Conservation (phyloP, 208 protist species). For the Leishmania guyanensis region DNA sequence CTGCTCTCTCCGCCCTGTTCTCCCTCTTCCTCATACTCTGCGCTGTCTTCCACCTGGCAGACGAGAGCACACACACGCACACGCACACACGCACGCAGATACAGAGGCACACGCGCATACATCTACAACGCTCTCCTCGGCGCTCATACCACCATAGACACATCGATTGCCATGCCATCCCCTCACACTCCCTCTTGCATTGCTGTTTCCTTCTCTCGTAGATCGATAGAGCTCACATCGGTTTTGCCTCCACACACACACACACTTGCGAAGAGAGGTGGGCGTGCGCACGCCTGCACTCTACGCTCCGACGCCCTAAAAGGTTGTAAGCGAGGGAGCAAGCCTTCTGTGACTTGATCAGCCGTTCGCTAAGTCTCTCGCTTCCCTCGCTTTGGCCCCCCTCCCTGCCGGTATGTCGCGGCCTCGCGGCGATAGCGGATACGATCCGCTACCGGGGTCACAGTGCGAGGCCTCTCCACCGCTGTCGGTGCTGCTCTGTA, state of each 20-base stretch:
- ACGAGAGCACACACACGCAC: not conserved
- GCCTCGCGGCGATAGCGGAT: not conserved
- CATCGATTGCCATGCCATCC: not conserved
- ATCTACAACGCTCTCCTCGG: not conserved
- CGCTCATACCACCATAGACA: not conserved
- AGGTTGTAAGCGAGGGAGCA: not conserved
- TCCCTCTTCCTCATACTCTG: not conserved
- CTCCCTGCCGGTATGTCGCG: not conserved
- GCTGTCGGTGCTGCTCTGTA: not conserved
- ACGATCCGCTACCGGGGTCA: not conserved
- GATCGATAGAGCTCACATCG: not conserved
- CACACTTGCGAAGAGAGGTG: not conserved
- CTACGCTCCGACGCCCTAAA: not conserved
- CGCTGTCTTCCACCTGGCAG: no score
- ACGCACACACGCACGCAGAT: not conserved
- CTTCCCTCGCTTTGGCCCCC: not conserved
- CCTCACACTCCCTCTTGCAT: not conserved
- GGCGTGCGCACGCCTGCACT: not conserved
- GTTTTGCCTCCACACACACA: not conserved
- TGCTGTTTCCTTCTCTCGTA: not conserved
- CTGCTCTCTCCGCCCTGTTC: not conserved
- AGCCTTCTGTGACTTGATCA: not conserved
- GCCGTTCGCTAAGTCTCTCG: not conserved
- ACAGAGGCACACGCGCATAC: not conserved
- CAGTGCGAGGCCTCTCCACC: conserved; percentile 1